Conservation (phyloP, 2,329 filamentous ascomycete species). For the Penicillium carneum region DNA sequence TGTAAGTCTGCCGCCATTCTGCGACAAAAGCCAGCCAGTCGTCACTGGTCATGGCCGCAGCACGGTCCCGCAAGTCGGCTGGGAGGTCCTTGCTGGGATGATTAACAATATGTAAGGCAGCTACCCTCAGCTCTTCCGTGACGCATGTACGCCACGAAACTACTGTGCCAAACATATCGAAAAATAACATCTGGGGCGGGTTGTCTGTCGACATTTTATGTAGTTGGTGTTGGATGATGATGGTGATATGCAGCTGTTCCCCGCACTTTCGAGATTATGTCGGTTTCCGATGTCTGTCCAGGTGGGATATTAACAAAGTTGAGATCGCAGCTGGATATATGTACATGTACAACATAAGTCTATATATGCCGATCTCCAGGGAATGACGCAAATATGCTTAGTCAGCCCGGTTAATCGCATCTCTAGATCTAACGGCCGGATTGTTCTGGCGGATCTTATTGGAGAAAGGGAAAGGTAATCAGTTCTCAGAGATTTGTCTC, state of each 20-base stretch:
- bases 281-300: not conserved
- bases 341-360: not conserved
- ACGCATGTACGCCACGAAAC: constrained; percentile 79
- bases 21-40: constrained; percentile 73
- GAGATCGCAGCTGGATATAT: not conserved
- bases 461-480: not conserved
- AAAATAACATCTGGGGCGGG: constrained; percentile 42
- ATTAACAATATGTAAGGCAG: constrained; percentile 59
- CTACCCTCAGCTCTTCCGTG: constrained; percentile 62
- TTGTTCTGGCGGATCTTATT: constrained; percentile 16
- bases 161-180: constrained; percentile 62
- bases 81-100: constrained; percentile 56
- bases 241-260: constrained; percentile 2
- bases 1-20: constrained; percentile 73
- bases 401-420: constrained; percentile 16
- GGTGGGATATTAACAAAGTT: not conserved
- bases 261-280: constrained; percentile 3
- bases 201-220: constrained; percentile 34
- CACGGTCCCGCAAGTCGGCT: constrained; percentile 56
- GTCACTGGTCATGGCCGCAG: constrained; percentile 59
- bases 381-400: constrained; percentile 10
- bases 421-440: constrained; percentile 21
- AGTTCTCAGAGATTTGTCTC: not conserved
- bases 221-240: constrained; percentile 1
- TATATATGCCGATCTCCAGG: not conserved